A percentile compares a stretch with the other conserved stretches of the same genome.
These are phyloP conservation scores for Trichophyton equinum DNA, from an alignment of 2,329 filamentous ascomycete species.

Conservation along the genomic window DNA sequence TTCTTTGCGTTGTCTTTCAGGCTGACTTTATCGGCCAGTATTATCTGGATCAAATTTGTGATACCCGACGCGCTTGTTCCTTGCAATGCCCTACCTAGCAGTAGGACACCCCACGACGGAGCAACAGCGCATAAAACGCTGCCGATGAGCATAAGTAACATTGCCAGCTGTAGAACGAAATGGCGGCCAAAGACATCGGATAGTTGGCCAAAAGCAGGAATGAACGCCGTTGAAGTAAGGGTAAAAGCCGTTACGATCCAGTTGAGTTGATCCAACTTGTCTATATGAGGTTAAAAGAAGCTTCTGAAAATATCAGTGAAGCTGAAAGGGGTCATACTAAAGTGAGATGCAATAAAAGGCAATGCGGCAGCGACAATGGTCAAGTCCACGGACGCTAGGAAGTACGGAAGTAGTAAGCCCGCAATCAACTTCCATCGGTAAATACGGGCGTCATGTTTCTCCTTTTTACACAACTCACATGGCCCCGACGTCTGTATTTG, in stretches of 20 bases:
- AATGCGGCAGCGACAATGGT: slow-evolving; percentile 52
- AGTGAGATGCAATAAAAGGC: slow-evolving; percentile 52
- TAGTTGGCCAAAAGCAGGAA: slow-evolving; percentile 53
- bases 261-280: slow-evolving; percentile 47
- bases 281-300: slow-evolving; percentile 18
- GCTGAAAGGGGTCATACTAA: slow-evolving; percentile 33
- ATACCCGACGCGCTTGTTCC: slow-evolving; percentile 51
- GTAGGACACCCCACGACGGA: slow-evolving; percentile 44
- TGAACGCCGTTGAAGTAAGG: slow-evolving; percentile 53
- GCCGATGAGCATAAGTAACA: slow-evolving; percentile 47
- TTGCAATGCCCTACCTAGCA: slow-evolving; percentile 52
- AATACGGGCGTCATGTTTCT: slow-evolving; percentile 25
- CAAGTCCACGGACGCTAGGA: slow-evolving; percentile 50
- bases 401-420: slow-evolving; percentile 48
- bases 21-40: slow-evolving; percentile 54
- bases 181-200: slow-evolving; percentile 55
- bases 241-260: slow-evolving; percentile 61
- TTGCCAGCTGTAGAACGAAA: slow-evolving; percentile 43
- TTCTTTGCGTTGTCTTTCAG: slow-evolving; percentile 50
- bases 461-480: slow-evolving; percentile 20
- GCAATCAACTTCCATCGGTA: slow-evolving; percentile 49
- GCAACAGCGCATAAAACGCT: slow-evolving; percentile 50
- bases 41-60: slow-evolving; percentile 47
- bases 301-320: neutral
- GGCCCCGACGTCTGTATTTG: neutral